Conservation (phyloP, 352 stramenopile genomes). For the Pilasporangium apinafurcum region DNA sequence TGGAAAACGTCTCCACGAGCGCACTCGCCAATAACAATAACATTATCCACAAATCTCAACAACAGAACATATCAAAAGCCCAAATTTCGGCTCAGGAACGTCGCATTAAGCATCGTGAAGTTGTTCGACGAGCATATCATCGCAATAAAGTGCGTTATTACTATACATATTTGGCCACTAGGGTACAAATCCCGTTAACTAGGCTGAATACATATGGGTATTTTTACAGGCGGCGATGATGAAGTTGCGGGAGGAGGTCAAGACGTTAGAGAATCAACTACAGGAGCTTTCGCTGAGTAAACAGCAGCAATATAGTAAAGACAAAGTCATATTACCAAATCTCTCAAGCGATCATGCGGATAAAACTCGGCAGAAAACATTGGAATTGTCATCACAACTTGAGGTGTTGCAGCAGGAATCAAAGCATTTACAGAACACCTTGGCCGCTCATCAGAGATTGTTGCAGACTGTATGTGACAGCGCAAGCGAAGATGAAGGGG, state of each 20-base stretch:
- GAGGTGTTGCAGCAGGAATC: conserved; percentile 35
- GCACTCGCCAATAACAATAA: background rate
- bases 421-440: conserved; percentile 28
- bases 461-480: conserved; percentile 19
- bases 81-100: conserved; percentile 55
- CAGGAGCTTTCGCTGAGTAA: conserved; percentile 24
- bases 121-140: conserved; percentile 71
- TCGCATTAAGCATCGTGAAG: conserved; percentile 53
- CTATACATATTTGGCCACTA: background rate
- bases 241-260: conserved; percentile 40
- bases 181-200: background rate
- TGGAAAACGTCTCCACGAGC: conserved; percentile 3
- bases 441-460: conserved; percentile 35
- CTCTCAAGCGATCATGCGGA: background rate
- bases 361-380: background rate
- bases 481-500: conserved; percentile 8
- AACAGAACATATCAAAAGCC: conserved; percentile 1
- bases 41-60: background rate
- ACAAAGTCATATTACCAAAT: background rate
- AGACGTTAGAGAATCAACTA: conserved; percentile 43
- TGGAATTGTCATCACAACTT: conserved; percentile 26
- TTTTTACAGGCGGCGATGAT: conserved; percentile 34
- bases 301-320: conserved; percentile 2
- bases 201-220: background rate
- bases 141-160: conserved; percentile 45